Evolutionary conservation across 768 basidiomycete species (phyloP).

Genomic region (Boletus pseudopeckii): DNA sequence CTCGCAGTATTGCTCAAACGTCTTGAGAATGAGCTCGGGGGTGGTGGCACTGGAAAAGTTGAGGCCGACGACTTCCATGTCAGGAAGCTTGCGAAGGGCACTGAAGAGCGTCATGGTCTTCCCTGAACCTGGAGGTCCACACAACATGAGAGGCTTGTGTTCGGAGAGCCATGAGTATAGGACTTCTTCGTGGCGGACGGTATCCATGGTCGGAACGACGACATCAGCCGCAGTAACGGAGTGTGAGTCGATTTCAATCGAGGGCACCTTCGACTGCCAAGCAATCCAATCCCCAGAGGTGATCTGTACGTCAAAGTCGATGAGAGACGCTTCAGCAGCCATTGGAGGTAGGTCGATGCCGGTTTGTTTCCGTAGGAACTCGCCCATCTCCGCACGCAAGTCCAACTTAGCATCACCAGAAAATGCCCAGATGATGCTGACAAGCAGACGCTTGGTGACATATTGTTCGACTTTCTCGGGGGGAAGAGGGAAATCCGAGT

Average conservation of each 20-base stretch:
- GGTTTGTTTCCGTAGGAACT: constrained; percentile 79
- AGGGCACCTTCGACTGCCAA: constrained; percentile 91
- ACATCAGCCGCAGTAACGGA: constrained; percentile 94
- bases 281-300: constrained; percentile 81
- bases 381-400: constrained; percentile 83
- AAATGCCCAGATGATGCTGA: constrained; percentile 97
- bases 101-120: constrained; percentile 99
- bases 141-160: constrained; percentile 97
- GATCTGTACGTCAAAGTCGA: constrained; percentile 94
- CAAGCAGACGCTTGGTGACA: constrained; percentile 81
- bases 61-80: constrained; percentile 98
- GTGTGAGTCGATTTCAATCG: constrained; percentile 96
- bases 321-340: constrained; percentile 72
- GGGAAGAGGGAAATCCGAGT: constrained; percentile 89
- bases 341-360: constrained; percentile 87
- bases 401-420: constrained; percentile 94
- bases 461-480: constrained; percentile 87
- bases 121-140: constrained; percentile 98
- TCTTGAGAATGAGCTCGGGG: constrained; percentile 96
- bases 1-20: constrained; percentile 99
- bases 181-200: constrained; percentile 97
- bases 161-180: constrained; percentile 98
- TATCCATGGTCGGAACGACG: constrained; percentile 98
- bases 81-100: constrained; percentile 92
- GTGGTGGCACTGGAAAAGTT: constrained; percentile 99